Evolutionary conservation across 2,329 filamentous ascomycete species (phyloP).

Genomic region (Stachybotrys chlorohalonatus): DNA sequence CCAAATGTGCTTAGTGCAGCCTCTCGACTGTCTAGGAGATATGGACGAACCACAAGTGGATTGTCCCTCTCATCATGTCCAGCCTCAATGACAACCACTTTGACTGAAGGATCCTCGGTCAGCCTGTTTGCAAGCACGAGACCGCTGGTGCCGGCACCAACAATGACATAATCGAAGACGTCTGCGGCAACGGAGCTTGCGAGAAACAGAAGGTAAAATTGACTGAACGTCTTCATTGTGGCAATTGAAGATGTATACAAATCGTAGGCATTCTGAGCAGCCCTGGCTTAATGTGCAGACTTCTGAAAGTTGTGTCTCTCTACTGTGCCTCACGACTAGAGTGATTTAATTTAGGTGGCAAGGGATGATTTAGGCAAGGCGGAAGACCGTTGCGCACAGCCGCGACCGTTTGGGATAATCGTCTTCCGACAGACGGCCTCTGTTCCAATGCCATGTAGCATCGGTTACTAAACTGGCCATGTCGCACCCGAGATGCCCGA

Average conservation of each 20-base stretch:
- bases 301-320: neutral
- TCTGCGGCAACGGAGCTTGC: neutral
- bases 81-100: constrained; percentile 26
- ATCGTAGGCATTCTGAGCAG: neutral
- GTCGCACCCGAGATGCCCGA: too few species aligned
- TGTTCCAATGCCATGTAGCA: too few species aligned
- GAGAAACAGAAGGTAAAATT: neutral
- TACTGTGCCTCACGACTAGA: neutral
- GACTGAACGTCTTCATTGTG: neutral
- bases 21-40: constrained; percentile 6
- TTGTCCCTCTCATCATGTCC: constrained; percentile 25
- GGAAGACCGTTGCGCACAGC: neutral
- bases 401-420: neutral
- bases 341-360: too few species aligned
- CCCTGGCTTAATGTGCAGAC: too few species aligned
- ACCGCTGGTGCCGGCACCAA: constrained; percentile 27
- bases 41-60: constrained; percentile 18
- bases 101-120: constrained; percentile 19
- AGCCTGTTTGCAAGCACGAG: constrained; percentile 27
- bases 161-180: constrained; percentile 26
- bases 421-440: too few species aligned
- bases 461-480: too few species aligned
- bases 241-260: too few species aligned
- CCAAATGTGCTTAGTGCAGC: neutral
- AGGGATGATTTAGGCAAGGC: neutral